Base-by-base conservation (phyloP, 495 filamentous ascomycete species). In the Aspergillus cristatus region DNA sequence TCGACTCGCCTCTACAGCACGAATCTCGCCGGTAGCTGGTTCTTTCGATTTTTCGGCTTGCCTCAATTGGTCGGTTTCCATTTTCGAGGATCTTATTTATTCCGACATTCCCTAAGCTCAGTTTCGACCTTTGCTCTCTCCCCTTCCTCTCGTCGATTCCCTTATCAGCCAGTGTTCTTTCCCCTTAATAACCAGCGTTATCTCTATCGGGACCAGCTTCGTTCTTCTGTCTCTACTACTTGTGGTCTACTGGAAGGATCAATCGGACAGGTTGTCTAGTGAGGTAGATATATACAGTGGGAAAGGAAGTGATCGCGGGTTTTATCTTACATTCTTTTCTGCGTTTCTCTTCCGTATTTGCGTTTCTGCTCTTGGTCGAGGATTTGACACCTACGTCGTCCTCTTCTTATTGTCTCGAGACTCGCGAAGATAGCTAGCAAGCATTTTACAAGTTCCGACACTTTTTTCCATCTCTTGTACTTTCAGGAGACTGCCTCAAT, bases 381-480 rank as follows among this genome's bases (percentile, higher is more conserved):
- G 45, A 45, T 38, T n/a, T n/a, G n/a, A n/a, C 51, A 43, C 50
- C 45, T 43, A 46, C 41, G 55, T 34, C 44, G 42, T 40, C 46
- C 47, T 47, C 48, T 36, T 61, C 47, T 60, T 65, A 48, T 62
- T 65, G 50, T 60, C 50, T 60, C 53, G 46, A 51, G 40, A 66
- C 55, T 61, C 53, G 58, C 54, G 40, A 60, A 63, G 48, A 62
- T 70, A 70, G 65, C 62, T 68, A 70, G 63, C 62, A 70, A 70
- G 54, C 66, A 70, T 70, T 60, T 55, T 60, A 67, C 62, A 70
- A 66, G 51, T 65, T 67, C 42, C 58, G 60, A 56, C 57, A 55
- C 52, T 59, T 57, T 45, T 54, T 49, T 63, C 55, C 59, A 62
- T 58, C 58, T 63, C 51, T 60, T 57, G 51, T 49, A 55, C 40